Evolutionary conservation across 1,139 yeast species (phyloP), one percentile per base, ranked within the genome.

Genomic region (Diutina sp.): DNA sequence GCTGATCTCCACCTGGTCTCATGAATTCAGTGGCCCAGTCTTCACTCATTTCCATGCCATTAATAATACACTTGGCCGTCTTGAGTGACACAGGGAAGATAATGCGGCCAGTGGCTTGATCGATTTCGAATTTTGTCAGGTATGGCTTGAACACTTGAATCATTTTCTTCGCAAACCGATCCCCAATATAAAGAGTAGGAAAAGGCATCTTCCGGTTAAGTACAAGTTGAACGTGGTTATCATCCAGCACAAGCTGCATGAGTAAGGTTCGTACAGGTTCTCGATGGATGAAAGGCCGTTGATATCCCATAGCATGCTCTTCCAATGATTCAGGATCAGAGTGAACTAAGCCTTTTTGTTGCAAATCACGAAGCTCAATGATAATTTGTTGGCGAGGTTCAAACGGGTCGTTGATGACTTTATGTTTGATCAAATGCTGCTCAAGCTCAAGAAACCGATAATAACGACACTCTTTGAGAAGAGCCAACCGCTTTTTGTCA

Each of bases 391-490:
- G 83, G 2, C 63, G 60, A 12, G 56, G 56, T 4, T 60, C 79
- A 74, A 32, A 46, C 16, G 0, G 88, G 63, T 85, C 84, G 57
- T 68, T 69, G 0, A 70, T 59, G 21, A 88, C 74, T 45, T 68
- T 69, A 62, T 78, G 80, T 51, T 78, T 78, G n/a, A 87, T 67
- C 46, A 90, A 68, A 58, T 77, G 71, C 69, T 90, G 96, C 66
- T 87, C 95, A 52, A 90, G 72, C 55, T 83, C 90, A 56, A 81
- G 69, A 63, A 90, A 85, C 56, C 95, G 75, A 67, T 88, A 90
- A 69, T 86, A 90, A 55, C 78, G 76, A 61, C 96, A 88, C 65
- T 90, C 97, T 56, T 74, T 73, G 6, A 85, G 67, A 58, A 90
- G 72, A 8, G 79, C 68, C 6, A 71, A 66, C 52, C 95, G 72